Evolutionary conservation across 257 asterid species (phyloP), one percentile per base, ranked within the genome.

Genomic region (Lantana camara): DNA sequence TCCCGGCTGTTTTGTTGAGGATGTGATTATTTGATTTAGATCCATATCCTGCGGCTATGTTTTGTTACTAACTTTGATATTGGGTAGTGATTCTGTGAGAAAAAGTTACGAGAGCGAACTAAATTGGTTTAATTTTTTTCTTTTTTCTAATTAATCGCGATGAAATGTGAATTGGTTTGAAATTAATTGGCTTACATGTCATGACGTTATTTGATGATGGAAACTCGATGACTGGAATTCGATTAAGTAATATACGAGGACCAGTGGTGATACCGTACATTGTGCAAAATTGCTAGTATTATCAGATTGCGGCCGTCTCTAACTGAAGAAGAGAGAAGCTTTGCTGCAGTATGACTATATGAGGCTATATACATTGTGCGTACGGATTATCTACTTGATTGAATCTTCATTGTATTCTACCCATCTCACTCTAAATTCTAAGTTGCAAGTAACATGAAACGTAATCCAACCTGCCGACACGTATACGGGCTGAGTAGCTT

Each of bases 1-100:
- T 49, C 50, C 16, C 17, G 9, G 35, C 20, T 59, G 22, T 52
- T 58, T 46, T 2, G 42, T 51, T 54, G 48, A 34, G 34, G 45
- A 68, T 60, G 37, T 42, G 71, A 24, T 60, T 59, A 19, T 46
- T 54, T 46, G 63, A 46, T 15, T 32, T 70, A 70, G 85, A 80
- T 77, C 80, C 78, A 74, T 67, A 27, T 14, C 52, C 44, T 50
- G 27, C 74, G 74, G 76, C 41, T 34, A 13, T 40, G 40, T 48
- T 63, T 42, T 53, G 24, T 41, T 48, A 60, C 19, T 63, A 8
- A 32, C 52, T 65, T 66, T 69, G 53, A 30, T 13, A 38, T 32
- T 70, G 57, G 48, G 50, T 37, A 60, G 66, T 21, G 62, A 41
- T 46, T 61, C 14, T 52, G 9, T 41, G 13, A 41, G 40, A 51